Evolutionary conservation across 129 eudicot genomes (phyloP).

Genomic region (Solidago caesia): DNA sequence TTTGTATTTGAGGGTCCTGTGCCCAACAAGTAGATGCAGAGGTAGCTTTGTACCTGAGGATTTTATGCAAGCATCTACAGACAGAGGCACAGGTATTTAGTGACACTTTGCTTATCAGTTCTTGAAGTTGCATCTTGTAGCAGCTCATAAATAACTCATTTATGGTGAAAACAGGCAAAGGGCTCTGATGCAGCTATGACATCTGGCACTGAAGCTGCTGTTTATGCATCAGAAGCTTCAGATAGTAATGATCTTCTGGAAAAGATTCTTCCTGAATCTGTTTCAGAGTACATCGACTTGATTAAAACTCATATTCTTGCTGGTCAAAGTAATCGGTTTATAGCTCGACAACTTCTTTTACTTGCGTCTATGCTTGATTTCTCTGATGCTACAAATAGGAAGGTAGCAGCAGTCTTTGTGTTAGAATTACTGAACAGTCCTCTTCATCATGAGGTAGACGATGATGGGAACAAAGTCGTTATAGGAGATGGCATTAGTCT

Average conservation of each 20-base stretch:
- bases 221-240: slow-evolving; percentile 96
- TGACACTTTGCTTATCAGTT: neutral
- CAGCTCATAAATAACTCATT: neutral
- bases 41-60: slow-evolving; percentile 84
- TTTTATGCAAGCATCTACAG: slow-evolving; percentile 77
- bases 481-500: slow-evolving; percentile 95
- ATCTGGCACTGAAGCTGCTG: slow-evolving; percentile 89
- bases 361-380: slow-evolving; percentile 90
- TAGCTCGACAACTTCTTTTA: slow-evolving; percentile 79
- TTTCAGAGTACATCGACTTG: slow-evolving; percentile 73
- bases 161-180: slow-evolving; percentile 52
- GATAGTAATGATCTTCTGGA: slow-evolving; percentile 86
- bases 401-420: slow-evolving; percentile 67
- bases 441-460: slow-evolving; percentile 74
- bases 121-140: neutral
- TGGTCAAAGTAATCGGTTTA: slow-evolving; percentile 74
- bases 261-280: slow-evolving; percentile 72
- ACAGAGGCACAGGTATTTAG: slow-evolving; percentile 64
- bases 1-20: slow-evolving; percentile 43
- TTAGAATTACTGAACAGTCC: slow-evolving; percentile 61
- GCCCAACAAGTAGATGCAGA: slow-evolving; percentile 74
- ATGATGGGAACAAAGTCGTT: slow-evolving; percentile 55
- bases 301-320: slow-evolving; percentile 80
- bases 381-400: slow-evolving; percentile 85
- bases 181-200: slow-evolving; percentile 96